Conservation (phyloP, 164 flowering plant species). For the Umbilicus rupestris region DNA sequence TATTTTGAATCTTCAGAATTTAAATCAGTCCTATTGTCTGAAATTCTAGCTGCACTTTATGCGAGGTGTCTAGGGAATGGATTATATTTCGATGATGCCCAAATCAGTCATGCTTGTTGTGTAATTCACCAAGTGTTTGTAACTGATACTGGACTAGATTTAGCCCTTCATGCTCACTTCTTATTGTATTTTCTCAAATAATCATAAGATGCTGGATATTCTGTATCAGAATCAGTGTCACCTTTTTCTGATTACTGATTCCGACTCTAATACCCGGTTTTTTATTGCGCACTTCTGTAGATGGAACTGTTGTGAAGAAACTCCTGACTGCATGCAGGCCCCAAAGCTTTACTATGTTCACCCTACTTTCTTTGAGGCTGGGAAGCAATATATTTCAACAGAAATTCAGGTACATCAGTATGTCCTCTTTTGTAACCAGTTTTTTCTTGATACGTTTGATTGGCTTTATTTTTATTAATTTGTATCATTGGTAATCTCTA, state of each 20-base stretch:
- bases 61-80: too few species aligned
- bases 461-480: background rate
- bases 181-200: background rate
- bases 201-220: too few species aligned
- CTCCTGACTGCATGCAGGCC: slow-evolving; percentile 25
- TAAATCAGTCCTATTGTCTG: background rate
- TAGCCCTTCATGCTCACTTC: background rate
- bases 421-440: background rate
- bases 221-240: background rate
- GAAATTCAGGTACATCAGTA: slow-evolving; percentile 50
- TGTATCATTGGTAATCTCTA: background rate
- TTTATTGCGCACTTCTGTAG: slow-evolving; percentile 16
- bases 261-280: background rate
- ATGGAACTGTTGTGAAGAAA: slow-evolving; percentile 49
- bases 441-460: background rate
- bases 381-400: slow-evolving; percentile 67
- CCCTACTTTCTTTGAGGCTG: slow-evolving; percentile 86
- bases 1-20: slow-evolving; percentile 1
- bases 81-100: background rate
- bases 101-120: background rate
- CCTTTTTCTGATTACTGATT: background rate
- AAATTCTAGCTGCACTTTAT: too few species aligned
- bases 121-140: background rate
- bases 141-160: background rate
- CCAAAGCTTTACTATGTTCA: slow-evolving; percentile 83